A percentile compares a stretch with the other conserved stretches of the same genome.
Conservation (phyloP, 2,329 filamentous ascomycete genomes). For the Hypoxylon sp. region DNA sequence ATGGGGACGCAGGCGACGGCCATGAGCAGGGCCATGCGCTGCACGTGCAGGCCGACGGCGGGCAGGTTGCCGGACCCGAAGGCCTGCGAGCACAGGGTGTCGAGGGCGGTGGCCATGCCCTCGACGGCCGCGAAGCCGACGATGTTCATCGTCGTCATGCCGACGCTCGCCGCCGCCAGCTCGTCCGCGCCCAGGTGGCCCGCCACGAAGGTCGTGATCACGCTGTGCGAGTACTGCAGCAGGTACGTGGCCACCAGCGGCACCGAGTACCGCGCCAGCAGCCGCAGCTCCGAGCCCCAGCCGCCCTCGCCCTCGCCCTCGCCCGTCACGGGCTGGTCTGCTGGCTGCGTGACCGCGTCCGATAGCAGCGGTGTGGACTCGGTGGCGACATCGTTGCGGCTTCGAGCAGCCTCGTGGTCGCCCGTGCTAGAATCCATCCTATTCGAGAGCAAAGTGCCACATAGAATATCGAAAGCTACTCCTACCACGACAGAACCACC, state of each 20-base stretch:
- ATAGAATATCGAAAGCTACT: too few species aligned
- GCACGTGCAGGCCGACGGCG: conserved; percentile 60
- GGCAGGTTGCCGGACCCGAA: conserved; percentile 58
- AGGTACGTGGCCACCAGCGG: conserved; percentile 62
- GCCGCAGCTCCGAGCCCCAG: conserved; percentile 40
- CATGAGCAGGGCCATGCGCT: conserved; percentile 61
- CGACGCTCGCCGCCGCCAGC: conserved; percentile 60
- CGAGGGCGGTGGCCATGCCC: conserved; percentile 59
- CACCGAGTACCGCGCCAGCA: conserved; percentile 51
- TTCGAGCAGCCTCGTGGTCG: conserved; percentile 9
- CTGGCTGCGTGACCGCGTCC: conserved; percentile 23
- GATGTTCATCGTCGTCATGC: conserved; percentile 62
- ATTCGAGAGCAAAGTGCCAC: too few species aligned
- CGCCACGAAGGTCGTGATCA: conserved; percentile 60
- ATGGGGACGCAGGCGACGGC: conserved; percentile 56
- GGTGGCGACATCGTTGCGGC: background rate
- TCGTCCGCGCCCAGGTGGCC: conserved; percentile 61
- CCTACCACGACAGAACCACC: too few species aligned
- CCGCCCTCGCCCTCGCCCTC: too few species aligned
- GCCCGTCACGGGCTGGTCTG: conserved; percentile 7
- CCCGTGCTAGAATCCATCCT: conserved; percentile 14
- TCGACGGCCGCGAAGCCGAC: conserved; percentile 59
- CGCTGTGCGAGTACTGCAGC: conserved; percentile 60
- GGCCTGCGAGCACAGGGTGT: conserved; percentile 60
- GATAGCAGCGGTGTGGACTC: conserved; percentile 37